Evolutionary conservation across 2,329 filamentous ascomycete genomes (phyloP).

Genomic region (Emmonsia crescens): DNA sequence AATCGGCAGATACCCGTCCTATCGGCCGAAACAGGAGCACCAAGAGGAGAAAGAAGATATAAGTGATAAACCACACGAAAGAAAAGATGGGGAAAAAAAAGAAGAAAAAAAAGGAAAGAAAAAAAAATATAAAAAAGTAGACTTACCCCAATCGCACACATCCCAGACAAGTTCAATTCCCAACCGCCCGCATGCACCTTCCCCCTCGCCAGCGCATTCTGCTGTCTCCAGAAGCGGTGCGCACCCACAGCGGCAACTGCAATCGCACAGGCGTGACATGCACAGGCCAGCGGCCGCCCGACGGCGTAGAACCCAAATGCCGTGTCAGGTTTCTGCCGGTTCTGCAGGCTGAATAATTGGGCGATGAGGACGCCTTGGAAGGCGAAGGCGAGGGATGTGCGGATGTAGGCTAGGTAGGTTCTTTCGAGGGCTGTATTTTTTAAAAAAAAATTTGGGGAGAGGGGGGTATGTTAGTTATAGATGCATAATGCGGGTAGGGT

Average conservation of each 20-base stretch:
- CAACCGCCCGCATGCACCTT: slow-evolving; percentile 29
- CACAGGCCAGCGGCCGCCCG: slow-evolving; percentile 47
- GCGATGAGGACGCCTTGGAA: slow-evolving; percentile 56
- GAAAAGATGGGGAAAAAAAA: neutral
- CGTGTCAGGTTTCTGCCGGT: slow-evolving; percentile 31
- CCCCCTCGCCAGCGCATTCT: slow-evolving; percentile 41
- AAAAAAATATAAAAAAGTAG: too few relatives aligned
- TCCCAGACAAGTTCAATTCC: slow-evolving; percentile 24
- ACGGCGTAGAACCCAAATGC: slow-evolving; percentile 49
- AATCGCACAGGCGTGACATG: slow-evolving; percentile 40
- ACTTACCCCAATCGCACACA: slow-evolving; percentile 9
- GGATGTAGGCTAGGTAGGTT: slow-evolving; percentile 62
- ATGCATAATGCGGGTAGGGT: too few relatives aligned
- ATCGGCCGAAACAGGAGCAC: too few relatives aligned
- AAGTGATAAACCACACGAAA: neutral
- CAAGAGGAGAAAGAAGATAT: neutral
- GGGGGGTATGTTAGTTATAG: neutral
- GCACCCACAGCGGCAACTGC: slow-evolving; percentile 39
- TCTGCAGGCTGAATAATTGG: slow-evolving; percentile 55
- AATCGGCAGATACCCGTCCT: too few relatives aligned
- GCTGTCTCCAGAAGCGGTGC: slow-evolving; percentile 45
- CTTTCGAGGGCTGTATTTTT: slow-evolving; percentile 53
- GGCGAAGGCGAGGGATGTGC: slow-evolving; percentile 58
- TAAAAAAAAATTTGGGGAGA: too few relatives aligned
- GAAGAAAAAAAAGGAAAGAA: neutral